These are phyloP conservation scores for Gentiana macrophylla DNA, from an alignment of 257 asterid genomes.

Conservation along the genomic window DNA sequence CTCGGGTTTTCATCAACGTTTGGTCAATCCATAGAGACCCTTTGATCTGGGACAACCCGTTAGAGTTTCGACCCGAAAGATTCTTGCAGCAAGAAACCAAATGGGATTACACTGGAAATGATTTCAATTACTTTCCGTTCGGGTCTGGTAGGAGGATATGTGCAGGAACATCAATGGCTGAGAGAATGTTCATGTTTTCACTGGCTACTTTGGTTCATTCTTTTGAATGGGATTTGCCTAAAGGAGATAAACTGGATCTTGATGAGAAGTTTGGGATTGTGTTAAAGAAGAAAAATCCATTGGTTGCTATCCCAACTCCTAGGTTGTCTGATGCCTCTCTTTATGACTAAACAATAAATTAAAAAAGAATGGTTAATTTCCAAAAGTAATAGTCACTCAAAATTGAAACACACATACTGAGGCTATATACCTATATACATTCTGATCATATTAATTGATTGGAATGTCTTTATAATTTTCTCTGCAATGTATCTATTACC, in stretches of 20 bases:
- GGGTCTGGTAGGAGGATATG: conserved; percentile 69
- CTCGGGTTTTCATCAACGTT: conserved; percentile 52
- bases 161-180: conserved; percentile 54
- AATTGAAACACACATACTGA: too few species aligned
- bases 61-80: conserved; percentile 38
- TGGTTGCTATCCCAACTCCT: conserved; percentile 49
- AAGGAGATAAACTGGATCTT: conserved; percentile 31
- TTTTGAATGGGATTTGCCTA: conserved; percentile 40
- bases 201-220: conserved; percentile 53
- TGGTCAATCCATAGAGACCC: conserved; percentile 69
- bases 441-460: too few species aligned
- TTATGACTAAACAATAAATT: conserved; percentile 14
- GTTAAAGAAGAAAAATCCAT: conserved; percentile 39
- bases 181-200: conserved; percentile 50
- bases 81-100: conserved; percentile 19
- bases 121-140: conserved; percentile 48
- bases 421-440: too few species aligned
- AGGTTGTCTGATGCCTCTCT: conserved; percentile 26
- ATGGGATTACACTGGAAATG: conserved; percentile 45
- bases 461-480: too few species aligned
- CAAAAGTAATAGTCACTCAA: too few species aligned
- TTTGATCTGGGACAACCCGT: conserved; percentile 34
- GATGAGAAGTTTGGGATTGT: conserved; percentile 61
- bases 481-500: too few species aligned
- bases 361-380: too few species aligned